Base-by-base conservation (phyloP, 108 stramenopile genomes). In the Nitzschia sp. region DNA sequence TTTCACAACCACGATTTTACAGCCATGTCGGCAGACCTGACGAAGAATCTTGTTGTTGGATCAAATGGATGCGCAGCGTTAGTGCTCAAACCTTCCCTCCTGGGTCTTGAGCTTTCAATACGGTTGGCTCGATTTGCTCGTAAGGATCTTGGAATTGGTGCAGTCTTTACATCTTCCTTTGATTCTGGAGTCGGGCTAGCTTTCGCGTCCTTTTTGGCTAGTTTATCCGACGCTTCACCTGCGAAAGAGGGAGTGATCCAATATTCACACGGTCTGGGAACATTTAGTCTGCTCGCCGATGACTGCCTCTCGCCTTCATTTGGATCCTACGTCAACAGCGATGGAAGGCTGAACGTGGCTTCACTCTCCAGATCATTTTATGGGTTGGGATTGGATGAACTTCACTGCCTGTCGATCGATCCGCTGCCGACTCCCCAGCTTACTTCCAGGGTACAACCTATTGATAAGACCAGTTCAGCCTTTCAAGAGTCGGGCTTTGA, bases 151-250 rank as follows among this genome's bases (percentile, higher is more conserved):
- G 59, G 74, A 27, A 80, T 94, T 28, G 74, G 82, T 47, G 85
- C 78, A 5, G 87, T 90, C 0, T 88, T 91, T 53, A 87, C 90
- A 3, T 87, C 86, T 8, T 86, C 83, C 0, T 89, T 94, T 71
- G 92, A 94, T 52, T 85, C 86, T 29, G 92, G 92, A 17, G 73
- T 91, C 54, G 92, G 92, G 17, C 63, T 94, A 35, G 75, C 90
- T 15, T 86, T 78, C 50, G 69, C 79, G 11, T 72, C 88, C 16
- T 83, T 91, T 46, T 71, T 94, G 45, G 89, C 85, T 4, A 72
- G 83, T 45, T 68, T 78, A n/a, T 72, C 85, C 9, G 89, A 89
- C 54, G 59, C 55, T 21, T 78, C 81, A 5, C 72, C 68, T 2
- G 68, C 19, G 45, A 46, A 38, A 19, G 56, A 64, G 23, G 54